Evolutionary conservation across 169 alveolate species (phyloP), one percentile per base, ranked within the genome.

Genomic region (Babesia sp.): DNA sequence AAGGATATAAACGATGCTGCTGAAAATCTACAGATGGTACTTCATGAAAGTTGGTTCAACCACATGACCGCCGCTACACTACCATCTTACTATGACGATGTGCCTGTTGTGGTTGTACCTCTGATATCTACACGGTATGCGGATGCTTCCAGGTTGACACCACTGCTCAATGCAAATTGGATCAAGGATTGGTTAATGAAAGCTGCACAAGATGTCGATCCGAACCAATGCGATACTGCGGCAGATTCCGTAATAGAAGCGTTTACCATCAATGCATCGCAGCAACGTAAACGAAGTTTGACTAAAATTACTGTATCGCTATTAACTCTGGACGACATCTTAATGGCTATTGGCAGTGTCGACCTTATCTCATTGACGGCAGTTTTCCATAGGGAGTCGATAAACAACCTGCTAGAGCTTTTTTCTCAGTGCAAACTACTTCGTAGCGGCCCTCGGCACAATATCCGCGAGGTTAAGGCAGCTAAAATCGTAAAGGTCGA

Each of bases 11-110:
- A 63, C n/a, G 74, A 45, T 9, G 74, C 74, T n/a, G 63, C 61
- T 14, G 36, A 24, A 20, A 44, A 64, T 39, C 74, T 64, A 1
- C 39, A 46, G 53, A 11, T 33, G 42, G 51, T 64, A 34, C 48
- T 64, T 34, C 74, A 64, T 9, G 74, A 64, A 20, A 33, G 11
- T 29, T 64, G 74, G 74, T 64, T 64, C 53, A 64, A 64, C 61
- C 74, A 64, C 50, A 64, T 64, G 74, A 64, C 74, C 8, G 16
- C 51, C 18, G 74, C 74, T 29, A 50, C 74, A 18, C 26, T 64
- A 48, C 74, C 74, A 20, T 64, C 74, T 0, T 50, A 22, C 24
- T 64, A 64, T 37, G 74, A 64, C 31, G 63, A 45, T 16, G 34
- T 16, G 3, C 63, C 63, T 2, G 61, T 50, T 7, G 61, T 64